phyloP scores from a whole-genome alignment of 306 rosid genomes.

The Cucurbita maxima region DNA sequence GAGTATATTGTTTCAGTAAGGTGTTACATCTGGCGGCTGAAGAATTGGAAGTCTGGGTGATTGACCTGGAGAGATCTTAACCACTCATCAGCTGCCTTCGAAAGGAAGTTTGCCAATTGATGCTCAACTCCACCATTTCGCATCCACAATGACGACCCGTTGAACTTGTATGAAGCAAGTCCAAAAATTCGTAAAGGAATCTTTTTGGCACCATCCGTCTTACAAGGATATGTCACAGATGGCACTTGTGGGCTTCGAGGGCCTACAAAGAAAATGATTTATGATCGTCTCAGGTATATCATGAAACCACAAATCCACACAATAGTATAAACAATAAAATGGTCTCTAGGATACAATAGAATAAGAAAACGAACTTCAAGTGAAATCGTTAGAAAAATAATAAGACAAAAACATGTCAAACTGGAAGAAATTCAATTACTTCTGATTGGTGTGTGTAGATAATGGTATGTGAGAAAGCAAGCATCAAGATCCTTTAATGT shows the following conservation, averaged over 20 bases:
- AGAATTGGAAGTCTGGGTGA: conserved; percentile 37
- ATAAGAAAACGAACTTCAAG: background rate
- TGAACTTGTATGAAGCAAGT: conserved; percentile 47
- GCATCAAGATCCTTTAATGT: conserved; percentile 33
- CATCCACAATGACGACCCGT: conserved; percentile 32
- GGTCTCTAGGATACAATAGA: background rate
- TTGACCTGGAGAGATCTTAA: conserved; percentile 24
- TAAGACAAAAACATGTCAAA: background rate
- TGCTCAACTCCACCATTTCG: conserved; percentile 25
- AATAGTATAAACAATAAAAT: background rate
- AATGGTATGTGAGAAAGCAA: conserved; percentile 49
- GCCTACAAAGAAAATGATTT: background rate
- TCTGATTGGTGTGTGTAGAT: conserved; percentile 17
- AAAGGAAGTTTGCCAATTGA: conserved; percentile 22
- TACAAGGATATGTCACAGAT: conserved; percentile 15
- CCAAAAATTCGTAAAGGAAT: conserved; percentile 34
- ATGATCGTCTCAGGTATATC: background rate
- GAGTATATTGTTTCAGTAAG: background rate
- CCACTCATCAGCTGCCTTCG: conserved; percentile 35
- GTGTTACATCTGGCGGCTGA: conserved; percentile 6
- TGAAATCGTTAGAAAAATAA: background rate
- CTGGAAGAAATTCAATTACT: conserved; percentile 17
- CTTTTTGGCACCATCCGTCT: conserved; percentile 15
- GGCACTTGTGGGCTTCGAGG: background rate
- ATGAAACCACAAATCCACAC: background rate